Conservation (phyloP, 257 asterid genomes). For the Cynanchum wilfordii region DNA sequence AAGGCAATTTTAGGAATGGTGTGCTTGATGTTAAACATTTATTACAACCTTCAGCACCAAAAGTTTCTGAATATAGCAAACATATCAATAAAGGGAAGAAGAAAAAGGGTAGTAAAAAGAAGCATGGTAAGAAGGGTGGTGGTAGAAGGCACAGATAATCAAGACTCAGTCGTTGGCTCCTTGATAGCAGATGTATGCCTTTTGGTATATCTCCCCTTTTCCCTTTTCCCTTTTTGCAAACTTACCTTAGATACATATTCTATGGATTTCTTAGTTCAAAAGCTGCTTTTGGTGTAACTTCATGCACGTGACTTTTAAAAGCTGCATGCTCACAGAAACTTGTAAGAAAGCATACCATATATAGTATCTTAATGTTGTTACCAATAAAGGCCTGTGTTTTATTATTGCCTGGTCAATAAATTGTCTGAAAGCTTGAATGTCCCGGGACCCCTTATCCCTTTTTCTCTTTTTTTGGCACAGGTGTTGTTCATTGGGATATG, state of each 20-base stretch:
- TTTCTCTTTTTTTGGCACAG: no score
- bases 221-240: not conserved
- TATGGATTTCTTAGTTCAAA: not conserved
- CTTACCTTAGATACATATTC: not conserved
- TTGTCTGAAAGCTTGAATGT: no score
- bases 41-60: constrained; percentile 48
- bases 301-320: no score
- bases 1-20: constrained; percentile 73
- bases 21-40: constrained; percentile 71
- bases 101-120: constrained; percentile 52
- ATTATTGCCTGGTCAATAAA: no score
- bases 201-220: not conserved
- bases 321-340: no score
- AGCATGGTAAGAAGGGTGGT: constrained; percentile 46
- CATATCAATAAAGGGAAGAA: constrained; percentile 41
- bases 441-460: no score
- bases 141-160: constrained; percentile 49
- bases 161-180: not conserved
- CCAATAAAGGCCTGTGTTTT: no score
- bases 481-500: no score
- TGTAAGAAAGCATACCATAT: no score
- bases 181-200: not conserved
- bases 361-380: no score
- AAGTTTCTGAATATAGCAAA: constrained; percentile 19
- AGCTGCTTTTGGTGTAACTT: not conserved